Base-by-base conservation (phyloP, 495 filamentous ascomycete species). In the Margaritispora aquatica region DNA sequence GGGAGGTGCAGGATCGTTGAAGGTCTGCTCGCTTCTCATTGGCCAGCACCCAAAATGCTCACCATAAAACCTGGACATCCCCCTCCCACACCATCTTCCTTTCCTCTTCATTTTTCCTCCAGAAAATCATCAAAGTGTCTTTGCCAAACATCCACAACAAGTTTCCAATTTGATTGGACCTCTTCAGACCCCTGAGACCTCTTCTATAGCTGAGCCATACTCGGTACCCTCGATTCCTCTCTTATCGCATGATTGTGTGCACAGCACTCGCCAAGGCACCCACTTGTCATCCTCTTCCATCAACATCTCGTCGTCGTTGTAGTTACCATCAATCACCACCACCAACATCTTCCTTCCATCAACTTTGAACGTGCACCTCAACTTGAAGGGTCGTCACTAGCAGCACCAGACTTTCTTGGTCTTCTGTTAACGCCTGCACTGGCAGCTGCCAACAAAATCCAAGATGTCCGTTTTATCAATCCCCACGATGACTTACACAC, bases 201-300 rank as follows among this genome's bases (percentile, higher is more conserved):
- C 65, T 62, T 59, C 31, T 31, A 51, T 57, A 59, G 44, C 54
- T 58, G 58, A 51, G 20, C 20, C 54, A 55, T 31, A 54, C 27
- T 34, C 55, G 65, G 65, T 68, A 68, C 65, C 65, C 65, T 68
- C 65, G 65, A 68, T 68, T 54, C 51, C 24, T 19, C 52, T 50
- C 44, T 60, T 63, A 63, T 61, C 61, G 55, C 31, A 55, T 53
- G 53, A 52, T 48, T 47, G 48, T 56, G 34, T 20, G 53, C 51
- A 36, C 44, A 23, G 24, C 15, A 29, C 48, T 60, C 55, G 59
- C 53, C 55, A 56, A 62, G 54, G 47, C 62, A 56, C n/a, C 50
- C 38, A 41, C 57, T n/a, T 24, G 36, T 58, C 53, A 60, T 58
- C 27, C 21, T 51, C 38, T 26, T 21, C 46, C 58, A 61, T 58